These are phyloP conservation scores for Alternaria metachromatica DNA, from an alignment of 2,329 filamentous ascomycete genomes.

Conservation along the genomic window DNA sequence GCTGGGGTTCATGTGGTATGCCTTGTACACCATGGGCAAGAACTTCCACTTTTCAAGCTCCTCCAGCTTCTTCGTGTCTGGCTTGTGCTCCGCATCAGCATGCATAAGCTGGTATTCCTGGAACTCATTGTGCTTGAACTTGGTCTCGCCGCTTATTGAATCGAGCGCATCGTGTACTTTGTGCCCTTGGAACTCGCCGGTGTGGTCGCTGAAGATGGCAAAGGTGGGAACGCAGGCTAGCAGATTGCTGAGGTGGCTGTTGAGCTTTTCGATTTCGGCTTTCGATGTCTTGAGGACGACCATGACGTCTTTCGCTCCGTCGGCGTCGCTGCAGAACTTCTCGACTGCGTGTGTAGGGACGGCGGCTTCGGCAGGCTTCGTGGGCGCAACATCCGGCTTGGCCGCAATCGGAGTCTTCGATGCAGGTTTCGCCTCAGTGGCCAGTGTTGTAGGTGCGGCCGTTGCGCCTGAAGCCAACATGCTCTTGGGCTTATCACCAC, in stretches of 20 bases:
- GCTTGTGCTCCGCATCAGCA: conserved; percentile 52
- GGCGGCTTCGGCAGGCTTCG: conserved; percentile 1
- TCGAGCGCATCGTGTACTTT: conserved; percentile 59
- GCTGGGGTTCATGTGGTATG: conserved; percentile 45
- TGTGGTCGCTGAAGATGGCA: conserved; percentile 66
- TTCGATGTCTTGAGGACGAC: conserved; percentile 66
- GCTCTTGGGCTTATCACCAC: neutral
- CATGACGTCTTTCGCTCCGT: conserved; percentile 58
- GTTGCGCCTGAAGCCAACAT: neutral
- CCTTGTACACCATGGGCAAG: conserved; percentile 61
- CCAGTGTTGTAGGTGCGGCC: conserved; percentile 15
- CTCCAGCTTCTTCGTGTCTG: conserved; percentile 53
- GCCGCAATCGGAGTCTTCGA: conserved; percentile 4
- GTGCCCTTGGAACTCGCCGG: conserved; percentile 59
- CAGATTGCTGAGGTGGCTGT: conserved; percentile 61
- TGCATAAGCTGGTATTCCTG: conserved; percentile 58
- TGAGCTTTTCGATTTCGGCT: conserved; percentile 64
- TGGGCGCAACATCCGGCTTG: neutral
- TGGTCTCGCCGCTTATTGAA: conserved; percentile 45
- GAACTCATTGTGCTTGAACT: conserved; percentile 56
- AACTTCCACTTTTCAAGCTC: conserved; percentile 66
- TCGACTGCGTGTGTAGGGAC: conserved; percentile 7
- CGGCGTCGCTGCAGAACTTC: conserved; percentile 33
- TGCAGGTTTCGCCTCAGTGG: conserved; percentile 2
- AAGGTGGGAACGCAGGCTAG: conserved; percentile 63